phyloP scores from a whole-genome alignment of 495 filamentous ascomycete species.

The Trichoderma reesei region DNA sequence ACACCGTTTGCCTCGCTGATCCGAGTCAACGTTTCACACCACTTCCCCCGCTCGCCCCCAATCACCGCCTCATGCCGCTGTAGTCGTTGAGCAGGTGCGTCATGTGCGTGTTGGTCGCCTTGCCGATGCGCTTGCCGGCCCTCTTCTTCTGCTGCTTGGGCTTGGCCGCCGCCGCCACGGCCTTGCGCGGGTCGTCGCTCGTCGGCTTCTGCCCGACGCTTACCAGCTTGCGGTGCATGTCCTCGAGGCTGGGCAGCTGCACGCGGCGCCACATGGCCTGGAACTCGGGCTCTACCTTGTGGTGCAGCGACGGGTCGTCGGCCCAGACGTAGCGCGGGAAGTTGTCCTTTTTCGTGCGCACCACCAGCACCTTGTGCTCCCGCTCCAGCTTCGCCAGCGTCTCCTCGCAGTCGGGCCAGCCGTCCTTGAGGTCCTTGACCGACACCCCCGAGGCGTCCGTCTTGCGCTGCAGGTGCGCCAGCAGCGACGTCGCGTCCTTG shows the following conservation, averaged over 20 bases:
- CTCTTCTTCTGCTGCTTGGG: slow-evolving; percentile 63
- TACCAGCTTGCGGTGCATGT: slow-evolving; percentile 63
- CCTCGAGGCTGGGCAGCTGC: slow-evolving; percentile 62
- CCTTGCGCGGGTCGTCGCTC: slow-evolving; percentile 57
- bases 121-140: slow-evolving; percentile 58
- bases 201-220: slow-evolving; percentile 68
- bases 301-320: slow-evolving; percentile 67
- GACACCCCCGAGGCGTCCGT: slow-evolving; percentile 68
- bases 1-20: background rate
- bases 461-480: slow-evolving; percentile 69
- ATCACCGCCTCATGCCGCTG: slow-evolving; percentile 42
- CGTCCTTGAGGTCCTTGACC: slow-evolving; percentile 86
- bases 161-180: slow-evolving; percentile 48
- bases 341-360: slow-evolving; percentile 87
- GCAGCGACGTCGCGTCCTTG: slow-evolving; percentile 59
- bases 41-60: background rate
- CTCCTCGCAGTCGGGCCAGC: slow-evolving; percentile 75
- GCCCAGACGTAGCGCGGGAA: slow-evolving; percentile 78
- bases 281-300: slow-evolving; percentile 74
- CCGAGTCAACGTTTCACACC: background rate
- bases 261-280: slow-evolving; percentile 71
- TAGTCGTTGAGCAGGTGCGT: slow-evolving; percentile 77
- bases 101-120: slow-evolving; percentile 93
- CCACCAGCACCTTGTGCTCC: slow-evolving; percentile 70
- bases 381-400: slow-evolving; percentile 69